phyloP scores from a whole-genome alignment of 2,329 filamentous ascomycete genomes.

The Fusarium floridanum region DNA sequence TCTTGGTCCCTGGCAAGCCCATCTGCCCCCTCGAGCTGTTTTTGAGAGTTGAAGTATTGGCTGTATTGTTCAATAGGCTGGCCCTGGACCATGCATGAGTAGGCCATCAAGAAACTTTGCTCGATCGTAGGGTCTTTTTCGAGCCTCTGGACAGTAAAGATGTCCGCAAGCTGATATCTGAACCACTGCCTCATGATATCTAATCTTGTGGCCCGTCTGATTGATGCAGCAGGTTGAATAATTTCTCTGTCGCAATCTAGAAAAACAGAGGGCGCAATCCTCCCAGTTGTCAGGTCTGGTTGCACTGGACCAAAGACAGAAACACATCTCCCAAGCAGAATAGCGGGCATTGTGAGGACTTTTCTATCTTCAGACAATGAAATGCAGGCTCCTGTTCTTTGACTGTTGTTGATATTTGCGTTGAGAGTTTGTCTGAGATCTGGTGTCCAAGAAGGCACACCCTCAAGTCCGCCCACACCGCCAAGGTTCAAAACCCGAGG shows the following conservation, averaged over 20 bases:
- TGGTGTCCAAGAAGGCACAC: conserved; percentile 14
- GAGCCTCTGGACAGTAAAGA: conserved; percentile 1
- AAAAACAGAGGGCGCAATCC: fast-evolving
- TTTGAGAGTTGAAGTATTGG: neutral
- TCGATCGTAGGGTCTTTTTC: neutral
- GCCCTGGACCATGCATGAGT: conserved; percentile 9
- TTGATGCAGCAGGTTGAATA: neutral
- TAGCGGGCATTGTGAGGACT: neutral
- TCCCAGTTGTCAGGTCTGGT: fast-evolving
- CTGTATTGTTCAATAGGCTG: neutral
- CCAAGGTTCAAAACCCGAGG: conserved; percentile 11
- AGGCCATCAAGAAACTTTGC: conserved; percentile 16
- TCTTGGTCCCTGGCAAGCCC: neutral
- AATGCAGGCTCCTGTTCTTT: neutral
- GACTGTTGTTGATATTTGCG: neutral
- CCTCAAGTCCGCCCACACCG: fast-evolving
- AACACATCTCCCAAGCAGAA: conserved; percentile 1
- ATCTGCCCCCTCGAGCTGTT: neutral
- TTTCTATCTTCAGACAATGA: neutral
- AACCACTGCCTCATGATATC: conserved; percentile 14
- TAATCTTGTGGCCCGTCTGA: neutral
- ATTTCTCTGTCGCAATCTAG: conserved; percentile 5
- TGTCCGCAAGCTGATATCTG: conserved; percentile 2
- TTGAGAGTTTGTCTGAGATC: conserved; percentile 22
- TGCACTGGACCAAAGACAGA: neutral